Conservation (phyloP, 306 rosid species). For the Styphnolobium japonicum region DNA sequence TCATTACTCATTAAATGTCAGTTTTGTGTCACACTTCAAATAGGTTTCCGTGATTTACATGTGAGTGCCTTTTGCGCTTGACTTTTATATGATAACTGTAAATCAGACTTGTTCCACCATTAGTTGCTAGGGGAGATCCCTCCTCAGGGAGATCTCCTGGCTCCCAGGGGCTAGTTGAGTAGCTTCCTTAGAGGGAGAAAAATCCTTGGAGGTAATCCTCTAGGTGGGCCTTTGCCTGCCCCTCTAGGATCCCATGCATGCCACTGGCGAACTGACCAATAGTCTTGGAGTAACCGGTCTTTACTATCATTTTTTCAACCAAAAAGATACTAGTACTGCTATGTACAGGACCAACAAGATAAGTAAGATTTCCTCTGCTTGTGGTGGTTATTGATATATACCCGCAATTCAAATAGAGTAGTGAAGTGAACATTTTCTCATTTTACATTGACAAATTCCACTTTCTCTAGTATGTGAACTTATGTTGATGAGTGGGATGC, state of each 20-base stretch:
- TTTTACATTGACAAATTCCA: not conserved
- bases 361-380: not conserved
- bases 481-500: slow-evolving; percentile 7
- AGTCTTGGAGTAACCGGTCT: not conserved
- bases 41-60: slow-evolving; percentile 12
- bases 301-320: not conserved
- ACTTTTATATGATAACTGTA: slow-evolving; percentile 8
- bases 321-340: slow-evolving; percentile 9
- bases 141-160: not conserved
- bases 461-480: not conserved
- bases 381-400: slow-evolving; percentile 12
- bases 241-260: slow-evolving; percentile 1
- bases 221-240: not conserved
- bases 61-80: not conserved
- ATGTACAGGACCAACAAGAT: not conserved
- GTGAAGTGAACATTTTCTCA: not conserved
- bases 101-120: not conserved
- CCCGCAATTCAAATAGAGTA: not conserved
- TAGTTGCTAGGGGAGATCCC: slow-evolving; percentile 1
- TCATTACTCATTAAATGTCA: not conserved
- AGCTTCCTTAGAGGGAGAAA: not conserved
- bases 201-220: not conserved
- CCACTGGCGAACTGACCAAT: not conserved
- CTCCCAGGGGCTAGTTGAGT: not conserved
- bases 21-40: slow-evolving; percentile 19